phyloP scores from a whole-genome alignment of 805 yeast species.

The Lipomyces kockii region DNA sequence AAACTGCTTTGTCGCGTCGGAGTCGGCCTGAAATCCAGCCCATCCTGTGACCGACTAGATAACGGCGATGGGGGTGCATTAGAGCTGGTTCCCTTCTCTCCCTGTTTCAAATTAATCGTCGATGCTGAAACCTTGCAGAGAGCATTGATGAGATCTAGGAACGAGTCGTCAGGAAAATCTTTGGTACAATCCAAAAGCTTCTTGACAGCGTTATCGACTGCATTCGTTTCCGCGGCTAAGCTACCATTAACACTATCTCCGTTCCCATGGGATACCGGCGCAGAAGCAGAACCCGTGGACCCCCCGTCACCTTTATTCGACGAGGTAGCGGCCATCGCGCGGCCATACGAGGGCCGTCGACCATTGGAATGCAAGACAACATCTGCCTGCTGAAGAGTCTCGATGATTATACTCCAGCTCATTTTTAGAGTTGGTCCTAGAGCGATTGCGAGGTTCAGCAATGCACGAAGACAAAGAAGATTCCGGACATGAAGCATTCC shows the following conservation, averaged over 20 bases:
- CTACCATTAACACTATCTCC: constrained; percentile 6
- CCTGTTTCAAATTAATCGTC: constrained; percentile 16
- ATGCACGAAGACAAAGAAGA: constrained; percentile 74
- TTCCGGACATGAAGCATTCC: constrained; percentile 62
- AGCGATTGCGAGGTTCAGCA: constrained; percentile 75
- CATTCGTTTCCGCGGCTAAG: constrained; percentile 29
- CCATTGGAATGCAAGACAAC: constrained; percentile 32
- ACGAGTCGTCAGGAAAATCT: constrained; percentile 58
- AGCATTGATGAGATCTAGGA: constrained; percentile 54
- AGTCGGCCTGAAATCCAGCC: neutral
- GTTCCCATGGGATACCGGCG: neutral
- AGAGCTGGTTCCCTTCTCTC: neutral
- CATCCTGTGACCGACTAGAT: constrained; percentile 1
- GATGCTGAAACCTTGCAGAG: constrained; percentile 48
- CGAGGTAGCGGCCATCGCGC: neutral
- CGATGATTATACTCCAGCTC: constrained; percentile 68
- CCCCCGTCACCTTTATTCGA: neutral
- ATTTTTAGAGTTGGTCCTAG: constrained; percentile 72
- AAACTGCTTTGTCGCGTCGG: neutral
- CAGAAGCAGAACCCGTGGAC: neutral
- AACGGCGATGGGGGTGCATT: constrained; percentile 11
- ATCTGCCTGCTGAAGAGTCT: constrained; percentile 53
- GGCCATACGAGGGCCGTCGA: neutral
- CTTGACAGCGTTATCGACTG: constrained; percentile 59
- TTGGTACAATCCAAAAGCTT: constrained; percentile 67